A percentile compares a stretch with the other conserved stretches of the same genome.
phyloP scores from a whole-genome alignment of 2,329 filamentous ascomycete genomes.

The Rhynchosporium secalis region DNA sequence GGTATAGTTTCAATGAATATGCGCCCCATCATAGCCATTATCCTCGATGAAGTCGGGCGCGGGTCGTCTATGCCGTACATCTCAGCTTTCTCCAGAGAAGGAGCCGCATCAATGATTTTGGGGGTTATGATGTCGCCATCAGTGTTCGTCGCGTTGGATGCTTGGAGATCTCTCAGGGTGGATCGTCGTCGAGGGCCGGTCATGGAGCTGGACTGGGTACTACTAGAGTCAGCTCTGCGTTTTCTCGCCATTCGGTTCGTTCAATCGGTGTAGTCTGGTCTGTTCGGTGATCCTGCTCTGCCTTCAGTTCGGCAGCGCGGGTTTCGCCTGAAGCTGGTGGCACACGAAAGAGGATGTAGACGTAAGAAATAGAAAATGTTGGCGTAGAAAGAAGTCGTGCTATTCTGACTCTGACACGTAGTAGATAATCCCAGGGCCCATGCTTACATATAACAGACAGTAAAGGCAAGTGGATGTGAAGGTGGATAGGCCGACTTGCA shows the following conservation, averaged over 20 bases:
- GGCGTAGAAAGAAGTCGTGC: background rate
- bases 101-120: slow-evolving; percentile 55
- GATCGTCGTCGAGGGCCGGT: slow-evolving; percentile 48
- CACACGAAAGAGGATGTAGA: background rate
- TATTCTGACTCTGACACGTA: slow-evolving; percentile 15
- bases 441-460: slow-evolving; percentile 14
- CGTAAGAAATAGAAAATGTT: background rate
- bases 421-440: slow-evolving; percentile 14
- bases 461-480: slow-evolving; percentile 8
- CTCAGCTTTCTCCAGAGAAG: slow-evolving; percentile 55
- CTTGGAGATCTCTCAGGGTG: slow-evolving; percentile 46
- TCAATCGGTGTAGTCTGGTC: background rate
- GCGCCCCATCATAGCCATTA: slow-evolving; percentile 52
- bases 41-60: slow-evolving; percentile 50
- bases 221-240: slow-evolving; percentile 40
- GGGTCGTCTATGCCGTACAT: slow-evolving; percentile 57
- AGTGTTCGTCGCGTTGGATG: slow-evolving; percentile 41
- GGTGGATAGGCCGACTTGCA: slow-evolving; percentile 13
- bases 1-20: slow-evolving; percentile 60
- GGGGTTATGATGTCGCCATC: slow-evolving; percentile 45
- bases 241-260: slow-evolving; percentile 37
- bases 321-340: slow-evolving; percentile 8
- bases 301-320: slow-evolving; percentile 1
- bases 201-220: slow-evolving; percentile 43
- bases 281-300: background rate